These are phyloP conservation scores for Chaetothyriales sp. DNA, from an alignment of 2,329 filamentous ascomycete species.

Conservation along the genomic window DNA sequence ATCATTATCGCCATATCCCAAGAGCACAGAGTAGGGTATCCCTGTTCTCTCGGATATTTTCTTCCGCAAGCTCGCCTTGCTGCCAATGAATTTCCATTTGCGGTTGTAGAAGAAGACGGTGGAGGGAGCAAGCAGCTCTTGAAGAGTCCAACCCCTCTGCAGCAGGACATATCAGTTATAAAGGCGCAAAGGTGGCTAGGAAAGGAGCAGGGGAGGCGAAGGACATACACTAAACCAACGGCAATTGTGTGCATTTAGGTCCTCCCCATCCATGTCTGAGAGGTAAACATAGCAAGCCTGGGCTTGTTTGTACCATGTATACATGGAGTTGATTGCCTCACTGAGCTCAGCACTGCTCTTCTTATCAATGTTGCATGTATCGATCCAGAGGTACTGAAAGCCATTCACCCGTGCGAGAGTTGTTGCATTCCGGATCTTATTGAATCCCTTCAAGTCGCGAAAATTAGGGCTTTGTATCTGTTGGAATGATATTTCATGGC, in stretches of 20 bases:
- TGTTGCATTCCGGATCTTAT: background rate
- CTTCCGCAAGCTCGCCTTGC: slow-evolving; percentile 12
- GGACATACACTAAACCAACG: background rate
- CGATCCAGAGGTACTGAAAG: background rate
- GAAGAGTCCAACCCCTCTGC: slow-evolving; percentile 15
- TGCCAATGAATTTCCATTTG: slow-evolving; percentile 21
- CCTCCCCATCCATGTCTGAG: background rate
- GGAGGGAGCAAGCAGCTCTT: slow-evolving; percentile 15
- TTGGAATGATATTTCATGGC: background rate
- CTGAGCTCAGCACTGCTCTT: background rate
- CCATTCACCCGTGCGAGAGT: background rate
- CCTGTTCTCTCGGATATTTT: background rate
- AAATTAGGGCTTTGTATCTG: background rate
- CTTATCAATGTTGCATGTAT: background rate
- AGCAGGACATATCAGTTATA: slow-evolving; percentile 5
- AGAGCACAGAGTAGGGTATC: background rate
- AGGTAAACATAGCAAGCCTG: background rate
- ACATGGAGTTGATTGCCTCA: background rate
- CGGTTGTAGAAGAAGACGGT: slow-evolving; percentile 7
- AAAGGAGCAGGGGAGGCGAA: background rate
- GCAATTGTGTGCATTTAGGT: background rate
- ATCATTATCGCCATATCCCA: background rate
- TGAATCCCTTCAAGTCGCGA: background rate
- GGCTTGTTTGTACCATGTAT: background rate
- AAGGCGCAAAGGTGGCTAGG: slow-evolving; percentile 8